Evolutionary conservation across 148 eudicot species (phyloP), one percentile per base, ranked within the genome.

Genomic region (Fallopia convolvulus): DNA sequence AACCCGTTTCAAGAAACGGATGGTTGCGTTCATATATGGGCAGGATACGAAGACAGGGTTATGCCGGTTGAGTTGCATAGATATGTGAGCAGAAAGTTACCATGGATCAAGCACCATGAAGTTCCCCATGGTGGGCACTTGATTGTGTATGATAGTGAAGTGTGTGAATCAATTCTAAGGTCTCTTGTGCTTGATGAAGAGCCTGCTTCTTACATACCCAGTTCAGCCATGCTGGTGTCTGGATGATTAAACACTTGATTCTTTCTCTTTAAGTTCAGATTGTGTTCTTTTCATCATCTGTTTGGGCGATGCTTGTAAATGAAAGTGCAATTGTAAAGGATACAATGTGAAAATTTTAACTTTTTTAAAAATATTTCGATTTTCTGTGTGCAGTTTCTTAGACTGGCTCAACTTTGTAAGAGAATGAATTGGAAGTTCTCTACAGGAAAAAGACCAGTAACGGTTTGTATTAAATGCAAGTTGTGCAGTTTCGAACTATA

Each of bases 1-100:
- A 72, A 84, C 55, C 91, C 89, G 26, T 82, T 75, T 42, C 77
- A 78, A 2, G 63, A 76, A 14, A 78, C 32, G 21, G 71, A 76
- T n/a, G 53, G 81, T 65, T 40, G 21, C 6, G 85, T 84, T 11
- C 89, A 86, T 15, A 33, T 88, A 7, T 88, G 91, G 91, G 86
- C 83, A 78, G 91, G 89, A 3, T 60, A 76, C 40, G 84, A 86
- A 74, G 91, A 88, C 81, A 76, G 61, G 46, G 74, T 88, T 17
- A 83, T 88, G 32, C 89, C 91, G 1, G 12, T 76, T 73, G 53
- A 73, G 55, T 15, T 73, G 75, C 75, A 73, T 52, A 44, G 75
- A 48, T 36, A n/a, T 2, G 55, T 73, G 52, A 44, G 75, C n/a
- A 17, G 3, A 48, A 73, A 46, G 32, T 17, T 73, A 26, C 11